A percentile compares a stretch with the other conserved stretches of the same genome.
Conservation (phyloP, 2,329 filamentous ascomycete species). For the Arthrobotrys entomopaga region DNA sequence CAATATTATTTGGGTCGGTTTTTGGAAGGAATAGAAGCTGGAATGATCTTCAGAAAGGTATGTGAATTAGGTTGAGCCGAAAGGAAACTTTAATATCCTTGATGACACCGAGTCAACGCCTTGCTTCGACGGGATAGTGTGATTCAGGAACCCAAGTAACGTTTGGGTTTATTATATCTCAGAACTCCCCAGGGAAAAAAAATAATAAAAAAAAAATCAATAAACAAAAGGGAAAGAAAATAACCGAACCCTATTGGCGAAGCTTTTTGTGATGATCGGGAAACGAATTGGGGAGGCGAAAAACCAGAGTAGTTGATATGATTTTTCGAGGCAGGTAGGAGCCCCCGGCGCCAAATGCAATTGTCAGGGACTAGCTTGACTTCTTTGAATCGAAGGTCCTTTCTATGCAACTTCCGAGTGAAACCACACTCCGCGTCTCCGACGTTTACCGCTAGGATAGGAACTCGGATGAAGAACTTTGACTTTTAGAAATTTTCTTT, state of each 20-base stretch:
- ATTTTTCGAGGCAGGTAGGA: slow-evolving; percentile 46
- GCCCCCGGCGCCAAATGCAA: slow-evolving; percentile 36
- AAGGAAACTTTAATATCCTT: slow-evolving; percentile 7
- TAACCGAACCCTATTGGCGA: slow-evolving; percentile 20
- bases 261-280: slow-evolving; percentile 43
- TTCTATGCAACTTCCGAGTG: slow-evolving; percentile 52
- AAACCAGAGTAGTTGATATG: slow-evolving; percentile 29
- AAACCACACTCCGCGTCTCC: slow-evolving; percentile 31
- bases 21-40: slow-evolving; percentile 42
- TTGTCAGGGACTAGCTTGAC: slow-evolving; percentile 28
- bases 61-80: slow-evolving; percentile 13
- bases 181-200: background rate
- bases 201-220: slow-evolving; percentile 26
- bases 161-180: slow-evolving; percentile 15
- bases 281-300: slow-evolving; percentile 46
- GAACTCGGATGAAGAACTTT: slow-evolving; percentile 28
- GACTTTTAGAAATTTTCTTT: background rate
- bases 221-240: too few relatives aligned
- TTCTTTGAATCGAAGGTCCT: slow-evolving; percentile 25
- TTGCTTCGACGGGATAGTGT: slow-evolving; percentile 51
- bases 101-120: slow-evolving; percentile 18
- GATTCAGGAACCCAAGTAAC: slow-evolving; percentile 18
- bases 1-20: slow-evolving; percentile 25
- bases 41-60: slow-evolving; percentile 15
- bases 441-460: slow-evolving; percentile 32